Evolutionary conservation across 805 yeast species (phyloP).

Genomic region (Pachysolen tannophilus): DNA sequence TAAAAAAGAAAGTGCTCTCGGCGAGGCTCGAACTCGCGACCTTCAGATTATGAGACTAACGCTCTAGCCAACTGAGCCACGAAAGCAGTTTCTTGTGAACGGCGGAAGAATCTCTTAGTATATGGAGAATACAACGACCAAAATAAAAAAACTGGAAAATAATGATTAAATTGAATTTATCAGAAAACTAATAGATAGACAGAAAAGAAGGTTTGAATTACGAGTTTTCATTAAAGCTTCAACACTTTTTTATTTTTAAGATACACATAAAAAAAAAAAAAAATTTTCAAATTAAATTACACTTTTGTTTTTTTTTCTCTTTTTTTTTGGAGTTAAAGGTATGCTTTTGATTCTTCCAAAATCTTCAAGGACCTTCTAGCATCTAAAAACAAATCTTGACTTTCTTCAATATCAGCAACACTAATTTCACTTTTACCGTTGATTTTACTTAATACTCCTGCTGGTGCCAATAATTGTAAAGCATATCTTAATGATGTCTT

Average conservation of each 20-base stretch:
- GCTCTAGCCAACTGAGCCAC: slow-evolving; percentile 12
- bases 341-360: slow-evolving; percentile 35
- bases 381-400: slow-evolving; percentile 76
- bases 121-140: no score
- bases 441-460: slow-evolving; percentile 73
- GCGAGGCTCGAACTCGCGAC: slow-evolving; percentile 13
- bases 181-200: no score
- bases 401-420: slow-evolving; percentile 73
- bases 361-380: slow-evolving; percentile 73
- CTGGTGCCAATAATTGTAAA: slow-evolving; percentile 83
- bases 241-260: no score
- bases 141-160: no score
- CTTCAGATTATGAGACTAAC: slow-evolving; percentile 12
- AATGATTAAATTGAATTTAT: no score
- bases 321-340: slow-evolving; percentile 7
- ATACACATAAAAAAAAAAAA: no score
- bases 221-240: no score
- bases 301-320: no score
- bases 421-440: slow-evolving; percentile 63
- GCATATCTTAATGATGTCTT: slow-evolving; percentile 85
- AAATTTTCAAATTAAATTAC: no score
- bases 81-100: slow-evolving; percentile 4
- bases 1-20: slow-evolving; percentile 8
- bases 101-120: background rate
- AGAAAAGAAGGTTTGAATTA: no score